Evolutionary conservation across 345 rosid species (phyloP), one percentile per base, ranked within the genome.

Genomic region (Gossypium thurberi): DNA sequence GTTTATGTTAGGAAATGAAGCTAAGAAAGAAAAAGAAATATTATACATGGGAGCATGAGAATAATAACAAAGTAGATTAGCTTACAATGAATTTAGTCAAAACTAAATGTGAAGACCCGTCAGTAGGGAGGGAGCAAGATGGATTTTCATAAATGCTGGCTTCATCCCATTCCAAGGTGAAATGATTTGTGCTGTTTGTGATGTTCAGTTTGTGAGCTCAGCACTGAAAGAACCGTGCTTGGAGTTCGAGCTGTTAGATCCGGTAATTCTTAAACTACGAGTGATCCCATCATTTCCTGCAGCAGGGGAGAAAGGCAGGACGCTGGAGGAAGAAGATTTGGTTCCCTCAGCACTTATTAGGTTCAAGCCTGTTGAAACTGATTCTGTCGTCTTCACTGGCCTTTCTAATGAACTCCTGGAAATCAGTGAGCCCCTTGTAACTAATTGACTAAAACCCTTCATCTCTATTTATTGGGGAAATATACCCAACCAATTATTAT

Each of bases 321-420:
- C 94, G 1, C 77, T 95, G 2, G 97, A 88, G 11, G 94, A 89
- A 2, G 97, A 92, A 57, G 97, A 82, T 48, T 82, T 95, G 82
- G 98, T 95, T 71, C 99, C 99, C 15, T 88, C 99, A 0, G 90
- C 97, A 7, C 93, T 94, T 18, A 76, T 94, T 78, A 89, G 87
- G 83, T 92, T 92, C 81, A 90, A 81, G 77, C 95, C 95, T 0
- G 37, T 84, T 0, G 97, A 92, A 82, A 86, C 97, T 0, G 88
- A 89, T 72, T 79, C 87, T 0, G 68, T 80, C 1, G 88, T 90
- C 46, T 94, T 84, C 84, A 89, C 92, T 15, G 96, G 98, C 13
- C 93, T 92, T 67, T 69, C 80, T 65, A 88, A 89, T 77, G 91
- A 90, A 59, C 94, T 94, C 47, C 81, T 86, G 6, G 80, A 82